Evolutionary conservation across 73 alveolate species (phyloP).

Genomic region (Blepharisma japonicum): DNA sequence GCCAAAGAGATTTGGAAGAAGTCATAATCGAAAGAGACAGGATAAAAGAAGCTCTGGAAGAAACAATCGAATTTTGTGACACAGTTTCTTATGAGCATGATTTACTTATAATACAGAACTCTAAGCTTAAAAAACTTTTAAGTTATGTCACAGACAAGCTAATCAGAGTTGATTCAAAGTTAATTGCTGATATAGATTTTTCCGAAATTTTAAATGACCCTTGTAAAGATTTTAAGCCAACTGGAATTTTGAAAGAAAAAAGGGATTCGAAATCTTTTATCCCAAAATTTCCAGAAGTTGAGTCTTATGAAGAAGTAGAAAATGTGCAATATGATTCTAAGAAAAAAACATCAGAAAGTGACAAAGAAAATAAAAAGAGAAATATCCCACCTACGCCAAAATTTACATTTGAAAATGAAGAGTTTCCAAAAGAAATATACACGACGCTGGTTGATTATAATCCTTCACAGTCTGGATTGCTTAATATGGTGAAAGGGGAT

Average conservation of each 20-base stretch:
- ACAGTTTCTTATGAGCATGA: slow-evolving; percentile 23
- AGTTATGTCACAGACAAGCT: slow-evolving; percentile 14
- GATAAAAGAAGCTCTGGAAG: slow-evolving; percentile 22
- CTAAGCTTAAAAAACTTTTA: slow-evolving; percentile 8
- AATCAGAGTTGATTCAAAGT: background rate
- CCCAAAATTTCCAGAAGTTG: too few relatives aligned
- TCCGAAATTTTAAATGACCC: slow-evolving; percentile 14
- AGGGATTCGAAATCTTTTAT: background rate
- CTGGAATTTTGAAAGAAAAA: slow-evolving; percentile 19
- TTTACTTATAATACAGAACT: slow-evolving; percentile 19
- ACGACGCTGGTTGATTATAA: background rate
- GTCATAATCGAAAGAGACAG: slow-evolving; percentile 12
- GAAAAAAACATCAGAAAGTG: background rate
- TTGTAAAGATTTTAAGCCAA: slow-evolving; percentile 21
- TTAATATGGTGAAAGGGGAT: slow-evolving; percentile 21
- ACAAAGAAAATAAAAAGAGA: background rate
- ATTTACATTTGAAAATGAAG: background rate
- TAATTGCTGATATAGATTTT: background rate
- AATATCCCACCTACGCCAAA: slow-evolving; percentile 24
- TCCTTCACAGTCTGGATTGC: slow-evolving; percentile 28
- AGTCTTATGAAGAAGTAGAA: too few relatives aligned
- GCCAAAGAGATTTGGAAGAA: background rate
- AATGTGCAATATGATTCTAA: background rate
- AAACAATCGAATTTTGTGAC: slow-evolving; percentile 17
- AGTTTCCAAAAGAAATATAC: background rate